A percentile compares a stretch with the other conserved stretches of the same genome.
These are phyloP conservation scores for Teratosphaeria gauchensis DNA, from an alignment of 2,329 filamentous ascomycete genomes.

Conservation along the genomic window DNA sequence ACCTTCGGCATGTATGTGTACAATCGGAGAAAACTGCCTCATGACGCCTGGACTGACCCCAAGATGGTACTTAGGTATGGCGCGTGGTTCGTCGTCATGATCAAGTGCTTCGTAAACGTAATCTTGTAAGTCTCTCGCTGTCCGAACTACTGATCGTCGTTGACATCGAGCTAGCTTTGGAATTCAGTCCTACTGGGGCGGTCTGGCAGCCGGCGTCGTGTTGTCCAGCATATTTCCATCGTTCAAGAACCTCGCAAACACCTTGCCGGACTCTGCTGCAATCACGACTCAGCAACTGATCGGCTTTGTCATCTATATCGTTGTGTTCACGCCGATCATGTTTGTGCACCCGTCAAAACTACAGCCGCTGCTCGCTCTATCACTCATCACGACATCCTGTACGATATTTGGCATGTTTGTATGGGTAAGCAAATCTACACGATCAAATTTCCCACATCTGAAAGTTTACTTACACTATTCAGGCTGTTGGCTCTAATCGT, in stretches of 20 bases:
- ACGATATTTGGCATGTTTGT: background rate
- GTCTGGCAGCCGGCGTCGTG: background rate
- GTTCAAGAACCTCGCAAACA: background rate
- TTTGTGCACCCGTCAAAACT: conserved; percentile 5
- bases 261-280: background rate
- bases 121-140: background rate
- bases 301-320: conserved; percentile 8
- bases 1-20: background rate
- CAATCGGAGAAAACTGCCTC: background rate
- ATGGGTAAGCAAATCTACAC: background rate
- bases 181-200: background rate
- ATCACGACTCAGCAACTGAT: conserved; percentile 2
- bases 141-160: background rate
- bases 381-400: background rate
- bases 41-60: background rate
- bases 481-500: background rate
- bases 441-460: too few relatives aligned
- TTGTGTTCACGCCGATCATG: conserved; percentile 7
- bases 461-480: background rate
- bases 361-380: conserved; percentile 3
- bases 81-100: background rate
- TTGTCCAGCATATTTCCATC: background rate
- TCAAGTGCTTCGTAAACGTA: background rate
- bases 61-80: background rate
- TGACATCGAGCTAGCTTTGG: background rate